Conservation (phyloP, 768 basidiomycete species). For the Termitomyces sp. region DNA sequence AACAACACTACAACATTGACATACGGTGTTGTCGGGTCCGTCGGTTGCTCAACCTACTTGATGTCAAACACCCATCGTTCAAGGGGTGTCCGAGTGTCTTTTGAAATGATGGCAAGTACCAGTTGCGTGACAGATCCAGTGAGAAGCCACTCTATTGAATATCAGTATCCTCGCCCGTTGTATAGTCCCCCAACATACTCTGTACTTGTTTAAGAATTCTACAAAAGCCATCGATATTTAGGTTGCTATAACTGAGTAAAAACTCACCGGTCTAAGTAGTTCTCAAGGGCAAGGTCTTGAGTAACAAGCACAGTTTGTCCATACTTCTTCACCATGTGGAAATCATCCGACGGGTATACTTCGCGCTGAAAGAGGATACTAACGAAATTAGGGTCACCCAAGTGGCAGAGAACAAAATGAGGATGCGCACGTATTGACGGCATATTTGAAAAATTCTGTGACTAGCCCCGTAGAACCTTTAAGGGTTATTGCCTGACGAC, state of each 20-base stretch:
- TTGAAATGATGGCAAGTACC: conserved; percentile 93
- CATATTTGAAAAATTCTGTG: conserved; percentile 99
- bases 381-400: conserved; percentile 1
- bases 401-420: background rate
- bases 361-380: conserved; percentile 96
- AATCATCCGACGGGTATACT: conserved; percentile 97
- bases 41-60: conserved; percentile 68
- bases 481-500: conserved; percentile 82
- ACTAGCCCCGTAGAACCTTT: conserved; percentile 93
- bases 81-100: conserved; percentile 86
- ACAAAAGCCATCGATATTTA: background rate
- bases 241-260: background rate
- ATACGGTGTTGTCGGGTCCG: conserved; percentile 48
- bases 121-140: conserved; percentile 90
- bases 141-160: conserved; percentile 81
- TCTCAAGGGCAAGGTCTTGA: conserved; percentile 88
- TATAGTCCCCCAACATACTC: conserved; percentile 47
- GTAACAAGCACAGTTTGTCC: conserved; percentile 95
- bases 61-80: conserved; percentile 99
- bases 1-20: conserved; percentile 21
- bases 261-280: conserved; percentile 79
- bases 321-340: conserved; percentile 99
- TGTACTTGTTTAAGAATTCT: conserved; percentile 92
- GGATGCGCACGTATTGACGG: conserved; percentile 85
- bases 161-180: background rate